Percentiles rank a stretch among this genome's conserved stretches.
Conservation (phyloP, 2,329 filamentous ascomycete genomes). For the Talaromyces sp. region DNA sequence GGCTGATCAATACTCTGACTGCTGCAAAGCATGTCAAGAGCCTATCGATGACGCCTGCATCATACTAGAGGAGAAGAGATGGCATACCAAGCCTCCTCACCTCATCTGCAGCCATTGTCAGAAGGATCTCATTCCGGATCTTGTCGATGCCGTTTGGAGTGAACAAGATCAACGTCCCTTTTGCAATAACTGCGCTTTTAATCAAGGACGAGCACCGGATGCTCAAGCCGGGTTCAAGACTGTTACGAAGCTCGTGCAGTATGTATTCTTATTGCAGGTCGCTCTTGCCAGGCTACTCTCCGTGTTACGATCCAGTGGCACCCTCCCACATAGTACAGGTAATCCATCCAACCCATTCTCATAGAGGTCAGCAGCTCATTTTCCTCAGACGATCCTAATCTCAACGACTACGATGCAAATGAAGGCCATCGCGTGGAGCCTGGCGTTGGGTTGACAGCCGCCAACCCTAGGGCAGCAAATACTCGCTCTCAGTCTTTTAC, state of each 20-base stretch:
- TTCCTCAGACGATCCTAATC: conserved; percentile 62
- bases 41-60: conserved; percentile 95
- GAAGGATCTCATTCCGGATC: conserved; percentile 64
- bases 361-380: neutral
- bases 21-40: conserved; percentile 74
- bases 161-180: conserved; percentile 64
- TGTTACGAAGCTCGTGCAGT: conserved; percentile 86
- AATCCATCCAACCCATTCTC: conserved; percentile 8
- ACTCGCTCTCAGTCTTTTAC: conserved; percentile 71
- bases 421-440: conserved; percentile 54
- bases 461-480: conserved; percentile 1
- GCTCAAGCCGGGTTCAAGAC: conserved; percentile 62
- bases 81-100: conserved; percentile 70
- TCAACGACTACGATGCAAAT: conserved; percentile 62
- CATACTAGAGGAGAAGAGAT: conserved; percentile 68
- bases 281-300: conserved; percentile 85
- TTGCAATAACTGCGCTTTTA: conserved; percentile 63
- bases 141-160: conserved; percentile 69
- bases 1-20: conserved; percentile 74
- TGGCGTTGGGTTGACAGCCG: neutral
- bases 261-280: conserved; percentile 86
- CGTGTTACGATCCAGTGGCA: conserved; percentile 78
- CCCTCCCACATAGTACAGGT: conserved; percentile 68
- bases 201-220: conserved; percentile 52
- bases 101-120: conserved; percentile 67